Evolutionary conservation across 441 rosid genomes (phyloP), one percentile per base, ranked within the genome.

Genomic region (Adansonia madagascariensis): DNA sequence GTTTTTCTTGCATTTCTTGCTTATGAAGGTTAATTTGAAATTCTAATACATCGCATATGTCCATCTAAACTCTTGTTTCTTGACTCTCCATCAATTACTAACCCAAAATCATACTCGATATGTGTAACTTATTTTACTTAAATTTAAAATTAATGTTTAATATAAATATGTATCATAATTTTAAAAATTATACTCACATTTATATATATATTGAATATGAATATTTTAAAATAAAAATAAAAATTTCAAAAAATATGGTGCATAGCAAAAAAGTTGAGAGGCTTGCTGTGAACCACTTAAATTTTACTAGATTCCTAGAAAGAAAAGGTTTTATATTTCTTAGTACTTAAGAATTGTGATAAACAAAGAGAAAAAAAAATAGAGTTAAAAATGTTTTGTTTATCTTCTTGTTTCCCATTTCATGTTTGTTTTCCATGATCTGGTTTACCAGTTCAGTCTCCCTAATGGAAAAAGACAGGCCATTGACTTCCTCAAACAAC

Each of bases 401-500:
- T 12, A 39, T 22, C 22, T 12, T 63, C 39, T 0, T 27, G 11
- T 6, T 50, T 49, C 27, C 27, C 27, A 1, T 24, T 24, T 24
- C 27, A 24, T 24, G 27, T 24, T 24, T 24, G 27, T 24, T 24
- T 24, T 10, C 12, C 53, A 39, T 6, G 0, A 8, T 56, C n/a
- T 73, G 22, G 63, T 18, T 55, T 41, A 18, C 65, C 4, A 11
- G 18, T 55, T 1, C 65, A 59, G 10, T 27, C 57, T 55, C 31
- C 63, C 49, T 49, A 52, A 35, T 65, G 73, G 72, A 68, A 57
- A 68, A 57, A 68, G 27, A 76, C 74, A 3, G 10, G 74, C 1
- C 68, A 46, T 9, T 56, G 24, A 8, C 31, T 62, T 62, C 50
- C 5, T 6, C n/a, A 41, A 17, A 24, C 7, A 3, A 3, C 24